phyloP scores from a whole-genome alignment of 352 stramenopile species.

The Phytophthora cryptogea region DNA sequence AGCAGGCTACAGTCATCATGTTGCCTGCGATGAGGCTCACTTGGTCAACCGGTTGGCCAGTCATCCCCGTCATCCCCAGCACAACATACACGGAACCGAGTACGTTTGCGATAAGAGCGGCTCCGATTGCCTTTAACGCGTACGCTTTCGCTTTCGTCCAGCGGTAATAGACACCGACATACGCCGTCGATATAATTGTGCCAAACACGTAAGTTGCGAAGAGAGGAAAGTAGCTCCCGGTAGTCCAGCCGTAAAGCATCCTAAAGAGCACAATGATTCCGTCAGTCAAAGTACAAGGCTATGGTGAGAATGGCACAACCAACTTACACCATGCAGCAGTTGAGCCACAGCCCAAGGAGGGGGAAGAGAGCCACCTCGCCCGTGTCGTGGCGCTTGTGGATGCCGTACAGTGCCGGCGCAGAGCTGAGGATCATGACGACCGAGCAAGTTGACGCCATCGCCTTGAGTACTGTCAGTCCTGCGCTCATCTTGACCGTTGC shows the following conservation, averaged over 20 bases:
- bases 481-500: conserved; percentile 23
- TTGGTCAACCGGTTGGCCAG: conserved; percentile 12
- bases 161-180: conserved; percentile 27
- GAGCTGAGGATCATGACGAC: conserved; percentile 42
- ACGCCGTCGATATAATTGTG: conserved; percentile 25
- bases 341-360: conserved; percentile 40
- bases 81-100: conserved; percentile 27
- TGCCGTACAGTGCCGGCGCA: conserved; percentile 33
- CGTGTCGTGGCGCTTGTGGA: conserved; percentile 36
- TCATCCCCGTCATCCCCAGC: conserved; percentile 26
- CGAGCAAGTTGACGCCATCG: conserved; percentile 37
- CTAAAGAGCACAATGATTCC: conserved; percentile 8
- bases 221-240: conserved; percentile 34
- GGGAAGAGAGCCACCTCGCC: conserved; percentile 30
- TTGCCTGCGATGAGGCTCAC: conserved; percentile 34
- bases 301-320: neutral
- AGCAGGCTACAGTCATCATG: conserved; percentile 33
- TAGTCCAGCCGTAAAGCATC: conserved; percentile 36
- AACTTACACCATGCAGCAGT: conserved; percentile 39
- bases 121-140: conserved; percentile 16
- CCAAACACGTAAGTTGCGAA: conserved; percentile 40
- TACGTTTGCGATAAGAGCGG: conserved; percentile 13
- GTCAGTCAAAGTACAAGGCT: neutral
- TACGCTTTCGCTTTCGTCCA: conserved; percentile 23
- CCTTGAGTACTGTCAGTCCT: conserved; percentile 30